Percentiles rank a stretch among this genome's conserved stretches.
Conservation (phyloP, 805 yeast species). For the Wickerhamiella shivajii region DNA sequence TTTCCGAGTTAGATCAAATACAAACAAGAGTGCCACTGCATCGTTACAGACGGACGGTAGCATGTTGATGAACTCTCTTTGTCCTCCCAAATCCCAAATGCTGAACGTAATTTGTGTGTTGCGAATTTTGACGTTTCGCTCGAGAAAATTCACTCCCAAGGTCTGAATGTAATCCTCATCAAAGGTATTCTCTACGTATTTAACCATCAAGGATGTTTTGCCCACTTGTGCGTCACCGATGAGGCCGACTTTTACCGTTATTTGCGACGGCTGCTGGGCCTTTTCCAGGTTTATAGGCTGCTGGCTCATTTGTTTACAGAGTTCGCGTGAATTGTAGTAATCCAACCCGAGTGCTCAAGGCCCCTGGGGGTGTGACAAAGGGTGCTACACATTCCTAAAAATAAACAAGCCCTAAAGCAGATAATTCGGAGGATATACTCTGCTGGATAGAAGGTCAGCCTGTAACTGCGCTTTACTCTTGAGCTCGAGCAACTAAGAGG, state of each 20-base stretch:
- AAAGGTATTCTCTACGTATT: conserved; percentile 88
- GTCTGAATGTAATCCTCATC: conserved; percentile 90
- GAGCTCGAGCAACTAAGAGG: too few species aligned
- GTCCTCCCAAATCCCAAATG: conserved; percentile 95
- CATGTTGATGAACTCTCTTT: conserved; percentile 89
- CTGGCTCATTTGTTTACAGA: not conserved
- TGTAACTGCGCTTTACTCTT: too few species aligned
- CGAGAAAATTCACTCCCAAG: conserved; percentile 89
- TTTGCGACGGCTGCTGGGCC: conserved; percentile 20
- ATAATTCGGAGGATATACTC: too few species aligned
- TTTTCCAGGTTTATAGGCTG: conserved; percentile 19
- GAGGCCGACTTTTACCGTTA: conserved; percentile 64
- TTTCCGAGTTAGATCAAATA: conserved; percentile 80
- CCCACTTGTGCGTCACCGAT: conserved; percentile 96
- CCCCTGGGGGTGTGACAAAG: too few species aligned
- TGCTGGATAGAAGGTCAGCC: too few species aligned
- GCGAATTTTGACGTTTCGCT: conserved; percentile 68
- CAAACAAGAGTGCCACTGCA: conserved; percentile 78
- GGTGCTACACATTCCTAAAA: too few species aligned
- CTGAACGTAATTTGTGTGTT: conserved; percentile 81
- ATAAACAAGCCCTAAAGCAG: too few species aligned
- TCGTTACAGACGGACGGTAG: conserved; percentile 82
- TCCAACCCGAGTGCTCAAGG: too few species aligned
- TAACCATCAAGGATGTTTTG: conserved; percentile 90
- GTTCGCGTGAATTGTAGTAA: too few species aligned